Base-by-base conservation (phyloP, 768 basidiomycete species). In the Mycena capillaripes region DNA sequence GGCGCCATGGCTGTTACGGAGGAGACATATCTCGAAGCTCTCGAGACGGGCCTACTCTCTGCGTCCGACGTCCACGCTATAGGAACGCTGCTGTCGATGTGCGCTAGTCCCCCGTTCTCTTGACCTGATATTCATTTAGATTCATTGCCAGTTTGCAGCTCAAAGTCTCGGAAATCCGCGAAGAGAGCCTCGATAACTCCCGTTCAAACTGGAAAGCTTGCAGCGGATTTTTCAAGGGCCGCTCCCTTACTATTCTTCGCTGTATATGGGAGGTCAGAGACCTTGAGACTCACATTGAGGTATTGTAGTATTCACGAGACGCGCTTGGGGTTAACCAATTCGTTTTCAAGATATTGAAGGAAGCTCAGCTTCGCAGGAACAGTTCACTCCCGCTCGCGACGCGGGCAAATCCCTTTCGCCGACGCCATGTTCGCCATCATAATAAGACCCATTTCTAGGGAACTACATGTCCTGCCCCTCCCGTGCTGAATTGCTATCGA, bases 1-100 rank as follows among this genome's bases (percentile, higher is more conserved):
- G 36, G 23, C 12, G 23, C 53, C 29, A 62, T 69, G 7, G 29
- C n/a, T 2, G 9, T 17, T 10, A 40, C 52, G 3, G 60, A 62
- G 30, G 10, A 30, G 19, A 56, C 50, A 7, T 69, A 55, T n/a
- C 11, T 62, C 42, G 50, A 30, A 19, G 68, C 50, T 25, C 8
- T 69, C 17, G 68, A 69, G 38, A 52, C 52, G 29, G 68, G 68
- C 1, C 16, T 36, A 1, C 34, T 60, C 32, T 30, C n/a, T 27
- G 21, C 36, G 0, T 32, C 42, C 4, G 58, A 68, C 21, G 12
- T 42, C 34, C 9, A 29, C 46, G 23, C 27, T 8, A 17, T 29
- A 12, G 34, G 25, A 25, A 5, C 36, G 36, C 36, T 14, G 40
- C 3, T 69, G n/a, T 30, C 52, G 2, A 44, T 14, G 68, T 69